A percentile compares a stretch with the other conserved stretches of the same genome.
phyloP scores from a whole-genome alignment of 2,329 filamentous ascomycete genomes.

The Aspergillus caelatus region DNA sequence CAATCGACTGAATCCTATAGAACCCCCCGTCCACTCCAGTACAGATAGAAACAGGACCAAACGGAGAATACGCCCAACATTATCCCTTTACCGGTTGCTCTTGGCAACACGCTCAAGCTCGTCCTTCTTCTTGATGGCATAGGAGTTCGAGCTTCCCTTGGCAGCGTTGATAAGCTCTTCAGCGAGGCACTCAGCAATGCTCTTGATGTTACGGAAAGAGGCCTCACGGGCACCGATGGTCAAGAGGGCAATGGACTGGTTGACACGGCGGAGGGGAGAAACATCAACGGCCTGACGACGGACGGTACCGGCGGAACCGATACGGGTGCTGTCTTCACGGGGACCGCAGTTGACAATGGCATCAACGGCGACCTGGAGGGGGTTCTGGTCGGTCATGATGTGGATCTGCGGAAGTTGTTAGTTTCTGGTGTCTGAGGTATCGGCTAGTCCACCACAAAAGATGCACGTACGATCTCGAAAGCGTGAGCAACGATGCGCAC shows the following conservation, averaged over 20 bases:
- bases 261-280: slow-evolving; percentile 97
- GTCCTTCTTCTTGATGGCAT: slow-evolving; percentile 99
- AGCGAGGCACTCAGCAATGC: slow-evolving; percentile 97
- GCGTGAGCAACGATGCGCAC: slow-evolving; percentile 98
- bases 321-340: slow-evolving; percentile 99
- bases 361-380: slow-evolving; percentile 98
- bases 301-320: slow-evolving; percentile 98
- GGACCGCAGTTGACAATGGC: slow-evolving; percentile 99
- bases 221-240: slow-evolving; percentile 99
- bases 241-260: slow-evolving; percentile 98
- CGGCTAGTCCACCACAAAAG: not conserved
- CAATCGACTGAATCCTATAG: slow-evolving; percentile 45
- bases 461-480: slow-evolving; percentile 94
- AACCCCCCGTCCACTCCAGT: slow-evolving; percentile 46
- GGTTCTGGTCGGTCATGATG: slow-evolving; percentile 99
- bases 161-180: slow-evolving; percentile 99
- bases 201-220: slow-evolving; percentile 99
- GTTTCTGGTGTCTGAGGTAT: not conserved
- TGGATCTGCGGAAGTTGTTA: slow-evolving; percentile 70
- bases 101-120: slow-evolving; percentile 99
- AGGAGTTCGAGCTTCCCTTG: slow-evolving; percentile 99
- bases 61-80: slow-evolving; percentile 42
- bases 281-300: slow-evolving; percentile 99
- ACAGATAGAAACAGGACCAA: slow-evolving; percentile 44
- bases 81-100: slow-evolving; percentile 91